A percentile compares a stretch with the other conserved stretches of the same genome.
Evolutionary conservation across 164 flowering plant genomes (phyloP).

Genomic region (Nymphaea colorata): DNA sequence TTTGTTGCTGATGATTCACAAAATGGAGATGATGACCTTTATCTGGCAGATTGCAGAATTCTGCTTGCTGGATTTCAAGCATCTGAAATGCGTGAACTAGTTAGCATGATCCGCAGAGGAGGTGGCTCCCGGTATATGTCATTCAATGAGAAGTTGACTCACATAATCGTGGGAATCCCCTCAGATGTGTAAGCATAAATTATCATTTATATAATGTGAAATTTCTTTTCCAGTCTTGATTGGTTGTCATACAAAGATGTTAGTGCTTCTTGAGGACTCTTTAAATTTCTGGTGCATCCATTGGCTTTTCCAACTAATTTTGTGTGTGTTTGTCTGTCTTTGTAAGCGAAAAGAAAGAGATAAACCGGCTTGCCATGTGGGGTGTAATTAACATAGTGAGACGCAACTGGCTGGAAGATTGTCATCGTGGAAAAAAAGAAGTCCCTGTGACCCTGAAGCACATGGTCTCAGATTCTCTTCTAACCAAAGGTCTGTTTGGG

Average conservation of each 20-base stretch:
- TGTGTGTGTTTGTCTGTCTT: slow-evolving; percentile 2
- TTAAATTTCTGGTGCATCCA: not conserved
- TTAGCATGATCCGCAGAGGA: slow-evolving; percentile 68
- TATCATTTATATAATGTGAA: no score
- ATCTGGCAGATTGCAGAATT: slow-evolving; percentile 86
- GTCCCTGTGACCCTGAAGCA: slow-evolving; percentile 56
- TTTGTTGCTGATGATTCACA: slow-evolving; percentile 85
- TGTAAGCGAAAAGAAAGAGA: slow-evolving; percentile 66
- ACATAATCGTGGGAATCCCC: slow-evolving; percentile 70
- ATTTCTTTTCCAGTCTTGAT: no score
- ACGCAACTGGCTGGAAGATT: slow-evolving; percentile 79
- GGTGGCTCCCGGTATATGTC: slow-evolving; percentile 88
- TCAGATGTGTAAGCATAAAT: slow-evolving; percentile 57
- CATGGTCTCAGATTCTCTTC: slow-evolving; percentile 53
- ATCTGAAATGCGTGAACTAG: slow-evolving; percentile 65
- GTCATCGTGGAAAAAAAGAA: slow-evolving; percentile 67
- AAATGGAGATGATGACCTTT: slow-evolving; percentile 64
- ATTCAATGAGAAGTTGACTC: slow-evolving; percentile 64
- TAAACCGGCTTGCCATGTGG: slow-evolving; percentile 53
- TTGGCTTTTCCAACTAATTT: no score
- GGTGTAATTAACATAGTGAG: slow-evolving; percentile 68
- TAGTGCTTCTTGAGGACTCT: not conserved
- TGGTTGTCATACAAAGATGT: no score
- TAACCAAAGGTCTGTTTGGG: slow-evolving; percentile 45
- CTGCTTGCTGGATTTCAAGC: slow-evolving; percentile 69